Percentiles rank a stretch among this genome's conserved stretches.
These are phyloP conservation scores for Rhododendron ovatum DNA, from an alignment of 148 eudicot genomes.

Conservation along the genomic window DNA sequence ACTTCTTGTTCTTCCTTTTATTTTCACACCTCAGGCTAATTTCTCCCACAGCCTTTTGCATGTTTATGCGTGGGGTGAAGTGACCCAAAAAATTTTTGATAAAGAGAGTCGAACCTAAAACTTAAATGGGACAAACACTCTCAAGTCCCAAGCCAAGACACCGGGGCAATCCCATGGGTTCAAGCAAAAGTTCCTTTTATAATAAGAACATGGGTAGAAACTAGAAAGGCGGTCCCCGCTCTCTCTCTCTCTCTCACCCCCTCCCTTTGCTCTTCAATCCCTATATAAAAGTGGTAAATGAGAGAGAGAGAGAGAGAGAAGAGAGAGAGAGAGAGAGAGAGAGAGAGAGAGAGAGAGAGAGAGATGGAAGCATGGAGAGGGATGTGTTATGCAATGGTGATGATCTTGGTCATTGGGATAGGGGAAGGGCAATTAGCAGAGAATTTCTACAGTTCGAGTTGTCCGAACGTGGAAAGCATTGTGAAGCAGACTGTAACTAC, in stretches of 20 bases:
- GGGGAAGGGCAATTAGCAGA: slow-evolving; percentile 37
- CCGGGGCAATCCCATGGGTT: background rate
- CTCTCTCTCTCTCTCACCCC: background rate
- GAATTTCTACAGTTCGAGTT: slow-evolving; percentile 44
- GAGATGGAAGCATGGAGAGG: slow-evolving; percentile 26
- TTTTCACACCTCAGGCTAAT: too few species aligned
- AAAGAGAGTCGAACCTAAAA: too few species aligned
- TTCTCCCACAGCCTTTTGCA: background rate
- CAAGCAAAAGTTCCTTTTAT: background rate
- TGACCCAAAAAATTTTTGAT: background rate
- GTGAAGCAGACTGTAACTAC: slow-evolving; percentile 39
- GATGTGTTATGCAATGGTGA: slow-evolving; percentile 15
- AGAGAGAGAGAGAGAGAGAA: slow-evolving; percentile 11
- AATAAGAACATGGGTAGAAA: background rate
- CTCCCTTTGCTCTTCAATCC: background rate
- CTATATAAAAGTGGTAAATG: background rate
- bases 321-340: slow-evolving; percentile 10
- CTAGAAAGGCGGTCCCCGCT: background rate
- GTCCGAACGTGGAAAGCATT: slow-evolving; percentile 52
- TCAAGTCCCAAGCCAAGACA: too few species aligned
- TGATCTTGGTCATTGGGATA: slow-evolving; percentile 14
- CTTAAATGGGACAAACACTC: too few species aligned
- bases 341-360: background rate
- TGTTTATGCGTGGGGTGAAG: background rate
- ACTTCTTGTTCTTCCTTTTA: background rate